Evolutionary conservation across 805 yeast genomes (phyloP).

Genomic region (Limtongozyma cylindracea): DNA sequence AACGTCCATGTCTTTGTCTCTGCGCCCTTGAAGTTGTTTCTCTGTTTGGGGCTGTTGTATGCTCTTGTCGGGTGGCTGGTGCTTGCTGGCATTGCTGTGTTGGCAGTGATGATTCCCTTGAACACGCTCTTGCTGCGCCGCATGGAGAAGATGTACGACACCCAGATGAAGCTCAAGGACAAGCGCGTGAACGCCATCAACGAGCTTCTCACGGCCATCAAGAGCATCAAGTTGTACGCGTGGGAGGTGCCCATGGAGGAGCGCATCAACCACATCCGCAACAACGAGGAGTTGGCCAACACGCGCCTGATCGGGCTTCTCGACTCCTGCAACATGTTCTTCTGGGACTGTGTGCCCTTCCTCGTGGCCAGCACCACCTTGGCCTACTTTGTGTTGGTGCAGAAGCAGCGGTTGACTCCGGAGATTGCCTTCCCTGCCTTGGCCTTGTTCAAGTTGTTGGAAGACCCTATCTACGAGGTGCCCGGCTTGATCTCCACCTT

Average conservation of each 20-base stretch:
- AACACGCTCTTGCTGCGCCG: constrained; percentile 4
- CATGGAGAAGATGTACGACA: constrained; percentile 11
- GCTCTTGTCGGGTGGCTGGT: constrained; percentile 5
- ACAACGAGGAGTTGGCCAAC: constrained; percentile 27
- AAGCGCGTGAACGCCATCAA: constrained; percentile 28
- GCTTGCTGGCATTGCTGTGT: constrained; percentile 3
- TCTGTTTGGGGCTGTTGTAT: constrained; percentile 5
- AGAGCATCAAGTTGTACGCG: constrained; percentile 39
- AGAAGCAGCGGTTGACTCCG: constrained; percentile 27
- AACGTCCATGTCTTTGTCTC: constrained; percentile 3
- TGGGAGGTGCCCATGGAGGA: constrained; percentile 45
- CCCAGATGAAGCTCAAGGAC: constrained; percentile 40
- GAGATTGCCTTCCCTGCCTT: constrained; percentile 49
- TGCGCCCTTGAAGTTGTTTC: constrained; percentile 3
- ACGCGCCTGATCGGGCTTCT: constrained; percentile 15
- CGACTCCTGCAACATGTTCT: constrained; percentile 20
- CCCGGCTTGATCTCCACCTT: constrained; percentile 30
- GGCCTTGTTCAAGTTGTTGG: constrained; percentile 28
- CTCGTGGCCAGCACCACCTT: constrained; percentile 38
- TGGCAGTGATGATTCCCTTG: constrained; percentile 4
- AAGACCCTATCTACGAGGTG: constrained; percentile 30
- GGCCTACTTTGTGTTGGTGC: constrained; percentile 9
- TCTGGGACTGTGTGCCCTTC: constrained; percentile 42
- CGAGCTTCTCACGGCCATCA: constrained; percentile 33
- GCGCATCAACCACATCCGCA: constrained; percentile 24